Evolutionary conservation across 139 green algal genomes (phyloP), one percentile per base, ranked within the genome.

Genomic region (Coccomyxa sp.): DNA sequence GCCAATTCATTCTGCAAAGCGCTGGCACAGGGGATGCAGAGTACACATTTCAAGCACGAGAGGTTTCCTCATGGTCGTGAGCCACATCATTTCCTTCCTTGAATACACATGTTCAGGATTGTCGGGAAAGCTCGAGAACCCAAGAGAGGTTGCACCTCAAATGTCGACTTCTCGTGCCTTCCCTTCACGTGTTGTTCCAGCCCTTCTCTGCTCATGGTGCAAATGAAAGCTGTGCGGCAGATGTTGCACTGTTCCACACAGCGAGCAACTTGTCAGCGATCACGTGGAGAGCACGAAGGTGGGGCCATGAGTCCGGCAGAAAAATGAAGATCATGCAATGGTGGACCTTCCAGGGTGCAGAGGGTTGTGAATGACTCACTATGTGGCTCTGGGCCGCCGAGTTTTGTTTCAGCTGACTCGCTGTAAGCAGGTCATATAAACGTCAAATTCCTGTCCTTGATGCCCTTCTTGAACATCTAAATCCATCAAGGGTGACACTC

Each of bases 211-310:
- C 76, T 88, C 10, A 84, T 82, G 76, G 89, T 94, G 85, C 86
- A 91, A 27, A 94, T 83, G 63, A 94, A 94, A 15, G 83, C 82
- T 27, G 79, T 76, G 30, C 91, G 88, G 86, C 91, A 94, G 17
- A 93, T 82, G 16, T 86, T 58, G 77, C 89, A 92, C 86, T 91
- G 88, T 82, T 84, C 23, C 57, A 58, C 13, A 32, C 17, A 13
- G 16, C n/a, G 38, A 51, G 38, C 38, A 51, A 51, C 7, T 7
- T 51, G 38, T 51, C 25, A 16, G 21, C n/a, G 11, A 59, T 79
- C 30, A 66, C 31, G 17, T 27, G 17, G 25, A 59, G 27, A 16
- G 38, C 63, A 74, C 30, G 63, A 74, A 60, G 63, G 30, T 30
- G 9, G 66, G 13, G 15, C 13, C 80, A 31, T 51, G 3, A 51